Evolutionary conservation across 352 stramenopile genomes (phyloP).

Genomic region (Elongisporangium anandrum): DNA sequence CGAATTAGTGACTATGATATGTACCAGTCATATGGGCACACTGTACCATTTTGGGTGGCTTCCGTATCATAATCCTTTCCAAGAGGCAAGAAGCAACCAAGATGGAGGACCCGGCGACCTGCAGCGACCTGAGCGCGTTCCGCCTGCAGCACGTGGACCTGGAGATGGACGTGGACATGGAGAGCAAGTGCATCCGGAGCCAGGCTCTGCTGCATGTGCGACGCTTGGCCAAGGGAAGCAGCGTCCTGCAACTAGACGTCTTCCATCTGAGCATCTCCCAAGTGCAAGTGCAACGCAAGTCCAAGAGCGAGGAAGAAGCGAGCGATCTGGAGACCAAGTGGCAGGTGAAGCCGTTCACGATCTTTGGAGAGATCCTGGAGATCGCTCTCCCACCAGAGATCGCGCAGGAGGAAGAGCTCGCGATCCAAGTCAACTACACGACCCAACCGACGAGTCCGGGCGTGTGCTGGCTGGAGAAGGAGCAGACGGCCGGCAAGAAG

Average conservation of each 20-base stretch:
- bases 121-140: constrained; percentile 42
- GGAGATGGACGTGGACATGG: constrained; percentile 45
- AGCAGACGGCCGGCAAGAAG: constrained; percentile 77
- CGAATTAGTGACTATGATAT: background rate
- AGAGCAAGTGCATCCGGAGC: constrained; percentile 14
- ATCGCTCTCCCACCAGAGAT: constrained; percentile 27
- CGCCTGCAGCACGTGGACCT: constrained; percentile 48
- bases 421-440: constrained; percentile 57
- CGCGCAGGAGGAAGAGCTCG: constrained; percentile 17
- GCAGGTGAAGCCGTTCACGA: constrained; percentile 53
- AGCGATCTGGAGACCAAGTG: constrained; percentile 17
- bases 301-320: constrained; percentile 6
- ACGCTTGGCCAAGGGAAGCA: constrained; percentile 10
- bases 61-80: constrained; percentile 2
- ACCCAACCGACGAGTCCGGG: constrained; percentile 57
- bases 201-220: constrained; percentile 34
- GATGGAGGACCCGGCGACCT: constrained; percentile 61
- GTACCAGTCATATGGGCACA: background rate
- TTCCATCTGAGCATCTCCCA: constrained; percentile 55
- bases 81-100: constrained; percentile 1
- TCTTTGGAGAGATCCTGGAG: constrained; percentile 53
- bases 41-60: background rate
- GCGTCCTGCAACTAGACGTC: constrained; percentile 41
- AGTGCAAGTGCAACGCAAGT: constrained; percentile 20
- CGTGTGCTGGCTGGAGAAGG: constrained; percentile 79